Conservation (phyloP, 768 basidiomycete species). For the Tricholoma saponaceum region DNA sequence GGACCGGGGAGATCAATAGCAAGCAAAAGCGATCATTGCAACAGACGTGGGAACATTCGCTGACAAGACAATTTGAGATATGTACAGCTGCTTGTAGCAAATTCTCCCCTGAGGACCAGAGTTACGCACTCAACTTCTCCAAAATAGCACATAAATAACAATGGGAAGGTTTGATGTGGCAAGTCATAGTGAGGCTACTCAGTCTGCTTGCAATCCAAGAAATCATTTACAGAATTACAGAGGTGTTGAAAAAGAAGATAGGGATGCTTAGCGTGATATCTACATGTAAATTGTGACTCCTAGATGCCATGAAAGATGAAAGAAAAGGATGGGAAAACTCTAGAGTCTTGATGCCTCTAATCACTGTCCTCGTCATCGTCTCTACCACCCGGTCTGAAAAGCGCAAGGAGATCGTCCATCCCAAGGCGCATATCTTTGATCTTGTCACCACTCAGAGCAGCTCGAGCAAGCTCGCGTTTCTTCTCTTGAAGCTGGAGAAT, state of each 20-base stretch:
- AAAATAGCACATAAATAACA: too few relatives aligned
- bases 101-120: too few relatives aligned
- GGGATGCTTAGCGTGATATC: not conserved
- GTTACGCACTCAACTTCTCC: too few relatives aligned
- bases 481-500: slow-evolving; percentile 73
- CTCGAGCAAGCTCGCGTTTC: slow-evolving; percentile 80
- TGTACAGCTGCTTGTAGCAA: too few relatives aligned
- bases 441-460: slow-evolving; percentile 86
- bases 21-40: slow-evolving; percentile 6
- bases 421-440: slow-evolving; percentile 81
- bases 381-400: slow-evolving; percentile 60
- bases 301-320: not conserved
- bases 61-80: too few relatives aligned
- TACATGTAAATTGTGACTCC: slow-evolving; percentile 1
- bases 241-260: not conserved
- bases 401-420: slow-evolving; percentile 79
- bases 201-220: too few relatives aligned
- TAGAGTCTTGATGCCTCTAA: not conserved
- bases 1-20: slow-evolving; percentile 12
- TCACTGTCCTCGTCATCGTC: slow-evolving; percentile 51
- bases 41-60: slow-evolving; percentile 19
- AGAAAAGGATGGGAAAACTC: not conserved
- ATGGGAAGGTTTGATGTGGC: too few relatives aligned
- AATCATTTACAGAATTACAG: too few relatives aligned
- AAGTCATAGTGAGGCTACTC: too few relatives aligned